A percentile compares a stretch with the other conserved stretches of the same genome.
Conservation (phyloP, 768 basidiomycete species). For the Rhizopogon salebrosus region DNA sequence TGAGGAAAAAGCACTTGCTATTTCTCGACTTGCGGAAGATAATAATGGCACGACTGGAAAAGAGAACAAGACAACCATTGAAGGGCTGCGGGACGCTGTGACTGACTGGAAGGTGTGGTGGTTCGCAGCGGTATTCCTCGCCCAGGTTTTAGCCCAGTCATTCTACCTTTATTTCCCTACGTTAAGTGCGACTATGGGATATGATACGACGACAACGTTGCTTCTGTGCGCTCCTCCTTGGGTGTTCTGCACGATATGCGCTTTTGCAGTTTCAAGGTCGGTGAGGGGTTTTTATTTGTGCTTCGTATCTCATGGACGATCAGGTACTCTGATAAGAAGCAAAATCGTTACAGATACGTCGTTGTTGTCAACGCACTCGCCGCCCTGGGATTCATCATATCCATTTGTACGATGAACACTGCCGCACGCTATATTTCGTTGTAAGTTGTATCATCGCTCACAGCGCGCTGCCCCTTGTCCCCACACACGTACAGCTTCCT, state of each 20-base stretch:
- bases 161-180: conserved; percentile 20
- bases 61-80: conserved; percentile 12
- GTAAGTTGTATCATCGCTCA: conserved; percentile 26
- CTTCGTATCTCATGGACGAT: not conserved
- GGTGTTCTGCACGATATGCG: conserved; percentile 24
- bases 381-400: conserved; percentile 60
- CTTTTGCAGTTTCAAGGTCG: conserved; percentile 17
- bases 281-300: not conserved
- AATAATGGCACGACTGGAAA: conserved; percentile 11
- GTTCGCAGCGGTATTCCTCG: conserved; percentile 21
- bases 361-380: conserved; percentile 45
- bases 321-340: conserved; percentile 62
- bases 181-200: conserved; percentile 30
- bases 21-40: conserved; percentile 26
- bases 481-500: conserved; percentile 45
- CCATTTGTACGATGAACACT: conserved; percentile 54
- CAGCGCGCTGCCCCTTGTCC: not conserved
- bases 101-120: conserved; percentile 39
- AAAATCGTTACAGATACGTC: conserved; percentile 69
- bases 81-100: conserved; percentile 32
- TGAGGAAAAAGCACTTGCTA: conserved; percentile 25
- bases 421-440: conserved; percentile 60
- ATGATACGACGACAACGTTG: conserved; percentile 32
- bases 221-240: conserved; percentile 39
- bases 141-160: conserved; percentile 13